Base-by-base conservation (phyloP, 805 yeast genomes). In the Candida suzukii region DNA sequence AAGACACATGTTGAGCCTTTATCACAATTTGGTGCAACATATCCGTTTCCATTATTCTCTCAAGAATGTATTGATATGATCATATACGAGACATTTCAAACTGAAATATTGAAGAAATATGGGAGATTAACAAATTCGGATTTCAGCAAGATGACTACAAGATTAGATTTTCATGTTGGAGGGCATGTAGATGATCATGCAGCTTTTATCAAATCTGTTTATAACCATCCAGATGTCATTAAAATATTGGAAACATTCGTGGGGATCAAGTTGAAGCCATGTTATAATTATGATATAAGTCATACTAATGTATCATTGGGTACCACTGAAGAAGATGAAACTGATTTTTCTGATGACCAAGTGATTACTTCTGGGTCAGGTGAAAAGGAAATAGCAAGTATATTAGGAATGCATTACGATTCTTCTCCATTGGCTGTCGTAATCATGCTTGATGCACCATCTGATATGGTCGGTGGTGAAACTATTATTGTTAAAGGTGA, bases 21-120 rank as follows among this genome's bases (percentile, higher is more conserved):
- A 26, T 52, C 59, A 21, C 58, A 66, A 19, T 56, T 66, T 42
- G 73, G 54, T 24, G 80, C 76, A 18, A 64, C 74, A 26, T 78
- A 68, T 42, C 80, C 83, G 3, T 78, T 78, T 53, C 81, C 80
- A 1, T 56, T 78, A 31, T 70, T 78, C 53, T 72, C 80, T 1
- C 69, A 70, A 33, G 83, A 78, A 47, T 82, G 82, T 1, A 60
- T 75, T 35, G 68, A 68, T 32, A 70, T 77, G 44, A 71, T 78
- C 76, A 67, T 72, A 48, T 68, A 68, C 54, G 83, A 78, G 52
- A 56, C 73, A 18, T 64, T 76, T 46, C 57, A 59, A 29, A 68
- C 69, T 41, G 70, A 70, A 19, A 49, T 61, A 3, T 62, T 76
- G 36, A 44, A 64, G 41, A 60, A 66, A 35, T 67, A 62, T 50